Conservation (phyloP, 106 monocot genomes). For the Amphibolis antarctica region DNA sequence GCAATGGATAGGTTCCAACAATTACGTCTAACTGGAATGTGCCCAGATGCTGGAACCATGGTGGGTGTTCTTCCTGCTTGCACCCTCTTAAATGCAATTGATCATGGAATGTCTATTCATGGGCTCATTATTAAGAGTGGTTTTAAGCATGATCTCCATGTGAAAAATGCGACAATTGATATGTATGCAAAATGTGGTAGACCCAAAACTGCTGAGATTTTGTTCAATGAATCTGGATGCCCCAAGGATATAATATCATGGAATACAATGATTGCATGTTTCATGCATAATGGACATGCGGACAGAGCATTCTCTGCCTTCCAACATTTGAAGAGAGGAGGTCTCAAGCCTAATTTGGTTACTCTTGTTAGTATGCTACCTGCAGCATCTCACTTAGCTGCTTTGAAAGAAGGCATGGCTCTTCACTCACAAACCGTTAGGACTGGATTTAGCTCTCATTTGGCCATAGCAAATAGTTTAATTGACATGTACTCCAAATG, state of each 20-base stretch:
- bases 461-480: constrained; percentile 45
- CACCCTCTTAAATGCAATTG: constrained; percentile 20
- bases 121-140: constrained; percentile 47
- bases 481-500: constrained; percentile 89
- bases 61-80: constrained; percentile 61
- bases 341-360: constrained; percentile 50
- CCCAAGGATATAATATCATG: constrained; percentile 40
- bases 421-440: constrained; percentile 51
- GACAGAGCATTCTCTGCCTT: constrained; percentile 38
- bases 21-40: constrained; percentile 15
- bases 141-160: constrained; percentile 41
- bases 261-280: constrained; percentile 73
- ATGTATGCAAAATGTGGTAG: constrained; percentile 63
- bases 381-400: constrained; percentile 31
- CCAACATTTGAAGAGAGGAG: constrained; percentile 24
- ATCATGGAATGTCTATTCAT: constrained; percentile 27
- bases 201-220: constrained; percentile 25
- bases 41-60: constrained; percentile 49
- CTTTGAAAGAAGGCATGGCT: constrained; percentile 38
- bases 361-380: constrained; percentile 52
- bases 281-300: constrained; percentile 45
- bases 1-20: constrained; percentile 37
- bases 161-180: constrained; percentile 57
- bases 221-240: constrained; percentile 24
- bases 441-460: constrained; percentile 33